Evolutionary conservation across 768 basidiomycete genomes (phyloP), one percentile per base, ranked within the genome.

Genomic region (Collybia mongolica): DNA sequence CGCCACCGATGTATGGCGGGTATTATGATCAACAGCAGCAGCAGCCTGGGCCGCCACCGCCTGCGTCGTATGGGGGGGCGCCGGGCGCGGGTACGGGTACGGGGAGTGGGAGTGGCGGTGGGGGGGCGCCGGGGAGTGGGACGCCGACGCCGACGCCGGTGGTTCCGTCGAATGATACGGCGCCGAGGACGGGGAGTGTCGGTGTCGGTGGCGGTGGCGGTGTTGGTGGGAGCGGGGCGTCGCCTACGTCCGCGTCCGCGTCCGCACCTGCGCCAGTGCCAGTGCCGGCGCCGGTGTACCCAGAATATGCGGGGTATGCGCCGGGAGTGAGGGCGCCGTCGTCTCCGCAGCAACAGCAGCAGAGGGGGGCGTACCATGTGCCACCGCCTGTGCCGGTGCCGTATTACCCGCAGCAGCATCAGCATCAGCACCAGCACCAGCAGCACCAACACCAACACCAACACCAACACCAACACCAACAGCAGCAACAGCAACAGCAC

Each of bases 261-360:
- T 3, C 39, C 15, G 9, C 39, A 7, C 19, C 17, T 17, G n/a
- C 5, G 38, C 17, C 5, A 12, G 38, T 4, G 14, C 17, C n/a
- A n/a, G n/a, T n/a, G n/a, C n/a, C n/a, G n/a, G n/a, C n/a, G n/a
- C n/a, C 19, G 19, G 39, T 19, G 23, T 49, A 49, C 26, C 24
- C 48, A 29, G 44, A 35, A 2, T 51, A 38, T 39, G 46, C 17
- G 7, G 24, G 32, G 32, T 32, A 32, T 12, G 32, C 32, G 7
- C 14, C 32, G 7, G 32, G 32, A 2, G 32, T 32, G 32, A 32
- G 32, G 11, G 32, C 32, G 32, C 9, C 32, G 7, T 32, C 32
- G 32, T 9, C 32, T 6, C 32, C 24, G 24, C 62, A 61, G 5
- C 65, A 62, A 20, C 60, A 58, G 22, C 60, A 54, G 11, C 55